Base-by-base conservation (phyloP, 1,284 basidiomycete genomes). In the Boletellus sp. region DNA sequence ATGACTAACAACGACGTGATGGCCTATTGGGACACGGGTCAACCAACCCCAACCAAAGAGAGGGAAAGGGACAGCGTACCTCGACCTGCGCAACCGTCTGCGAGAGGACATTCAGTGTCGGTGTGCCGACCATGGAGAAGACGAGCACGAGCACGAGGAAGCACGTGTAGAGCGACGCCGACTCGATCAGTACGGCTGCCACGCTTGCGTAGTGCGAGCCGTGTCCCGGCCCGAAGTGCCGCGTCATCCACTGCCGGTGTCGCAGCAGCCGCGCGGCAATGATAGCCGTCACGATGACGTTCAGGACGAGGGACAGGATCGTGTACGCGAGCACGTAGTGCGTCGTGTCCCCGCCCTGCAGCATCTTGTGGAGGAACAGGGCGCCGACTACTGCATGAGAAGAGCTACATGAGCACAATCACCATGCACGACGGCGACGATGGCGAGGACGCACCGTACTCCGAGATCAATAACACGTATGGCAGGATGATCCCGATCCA, bases 1-100 rank as follows among this genome's bases (percentile, higher is more conserved):
- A 62, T 60, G 39, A 62, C 65, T 38, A 62, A 26, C 22, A 61
- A n/a, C 4, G 59, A 51, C 6, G 61, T 22, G 32, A 63, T 63
- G 28, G 49, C n/a, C 61, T 60, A 16, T 39, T 12, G 21, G 28
- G 39, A 11, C 4, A n/a, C n/a, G 7, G 24, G 32, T 50, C 33
- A 22, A 22, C 5, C 13, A 39, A 50, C 5, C 32, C 19, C 22
- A 52, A 30, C 38, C 18, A 13, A 32, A 1, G 13, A 32, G 26
- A 4, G 5, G 24, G n/a, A 19, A 5, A 24, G 32, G n/a, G 16
- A n/a, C 8, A 7, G 18, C 61, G 52, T 15, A 57, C 61, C 59
- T 62, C 44, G 42, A 62, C 45, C 18, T 62, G 61, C 12, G 59
- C 61, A 12, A 51, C 40, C 13, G 44, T 28, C 44, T 62, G 63